A percentile compares a stretch with the other conserved stretches of the same genome.
These are phyloP conservation scores for Sesbania bispinosa DNA, from an alignment of 306 rosid species.

Conservation along the genomic window DNA sequence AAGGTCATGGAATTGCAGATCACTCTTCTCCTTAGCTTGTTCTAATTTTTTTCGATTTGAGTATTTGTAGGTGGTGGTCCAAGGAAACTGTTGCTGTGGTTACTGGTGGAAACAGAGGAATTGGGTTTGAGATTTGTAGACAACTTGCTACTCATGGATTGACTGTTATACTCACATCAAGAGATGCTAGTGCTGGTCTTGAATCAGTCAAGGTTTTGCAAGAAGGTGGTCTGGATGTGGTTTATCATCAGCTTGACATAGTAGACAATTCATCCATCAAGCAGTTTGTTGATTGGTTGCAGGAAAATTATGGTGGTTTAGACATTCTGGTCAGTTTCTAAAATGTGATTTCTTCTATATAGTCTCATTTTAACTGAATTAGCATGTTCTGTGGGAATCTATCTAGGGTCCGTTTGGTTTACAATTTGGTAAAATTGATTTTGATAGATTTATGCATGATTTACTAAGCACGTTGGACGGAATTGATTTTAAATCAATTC, in stretches of 20 bases:
- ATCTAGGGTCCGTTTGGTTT: too few relatives aligned
- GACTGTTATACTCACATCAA: slow-evolving; percentile 38
- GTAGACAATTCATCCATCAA: slow-evolving; percentile 53
- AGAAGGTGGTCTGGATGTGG: slow-evolving; percentile 71
- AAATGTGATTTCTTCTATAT: not conserved
- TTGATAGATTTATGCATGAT: too few relatives aligned
- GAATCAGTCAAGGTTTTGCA: slow-evolving; percentile 75
- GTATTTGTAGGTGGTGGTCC: slow-evolving; percentile 81
- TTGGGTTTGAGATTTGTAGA: slow-evolving; percentile 35
- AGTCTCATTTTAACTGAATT: not conserved
- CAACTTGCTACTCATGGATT: slow-evolving; percentile 37
- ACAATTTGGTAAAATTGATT: too few relatives aligned
- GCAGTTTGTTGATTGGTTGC: slow-evolving; percentile 67
- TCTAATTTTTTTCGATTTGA: not conserved
- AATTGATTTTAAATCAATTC: too few relatives aligned
- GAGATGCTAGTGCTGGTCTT: slow-evolving; percentile 49
- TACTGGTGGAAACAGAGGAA: slow-evolving; percentile 63
- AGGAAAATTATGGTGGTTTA: slow-evolving; percentile 68
- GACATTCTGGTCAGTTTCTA: slow-evolving; percentile 73
- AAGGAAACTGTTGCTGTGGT: slow-evolving; percentile 81
- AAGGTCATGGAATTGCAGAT: too few relatives aligned
- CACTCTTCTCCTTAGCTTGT: not conserved
- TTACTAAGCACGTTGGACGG: too few relatives aligned
- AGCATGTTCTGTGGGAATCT: slow-evolving; percentile 11
- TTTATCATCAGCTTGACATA: slow-evolving; percentile 74